Conservation (phyloP, 768 basidiomycete genomes). For the Udeniomyces megalosporus region DNA sequence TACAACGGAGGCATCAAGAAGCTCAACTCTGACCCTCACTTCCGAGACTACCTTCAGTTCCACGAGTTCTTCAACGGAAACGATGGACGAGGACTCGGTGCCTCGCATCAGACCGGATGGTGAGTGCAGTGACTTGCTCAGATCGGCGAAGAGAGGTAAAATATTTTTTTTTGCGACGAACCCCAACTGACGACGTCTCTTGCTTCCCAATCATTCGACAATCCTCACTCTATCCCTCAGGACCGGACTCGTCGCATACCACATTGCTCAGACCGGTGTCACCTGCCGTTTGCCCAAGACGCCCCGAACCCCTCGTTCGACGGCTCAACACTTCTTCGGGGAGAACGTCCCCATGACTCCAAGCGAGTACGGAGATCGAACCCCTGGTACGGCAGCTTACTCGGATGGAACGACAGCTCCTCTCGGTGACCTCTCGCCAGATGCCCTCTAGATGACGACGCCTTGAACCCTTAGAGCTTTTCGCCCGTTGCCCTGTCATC, state of each 20-base stretch:
- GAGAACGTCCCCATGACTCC: too few species aligned
- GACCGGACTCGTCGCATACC: conserved; percentile 79
- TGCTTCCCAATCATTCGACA: neutral
- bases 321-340: conserved; percentile 45
- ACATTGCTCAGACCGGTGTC: conserved; percentile 77
- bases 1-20: conserved; percentile 79
- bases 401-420: conserved; percentile 35
- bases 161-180: conserved; percentile 20
- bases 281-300: conserved; percentile 84
- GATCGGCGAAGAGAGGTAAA: conserved; percentile 22
- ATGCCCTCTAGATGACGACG: conserved; percentile 43
- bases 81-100: conserved; percentile 78
- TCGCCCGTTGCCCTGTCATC: too few species aligned
- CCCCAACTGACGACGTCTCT: too few species aligned
- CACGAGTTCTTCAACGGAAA: conserved; percentile 98
- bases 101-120: conserved; percentile 98
- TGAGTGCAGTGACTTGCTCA: conserved; percentile 30
- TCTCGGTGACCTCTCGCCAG: conserved; percentile 53
- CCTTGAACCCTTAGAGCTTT: too few species aligned
- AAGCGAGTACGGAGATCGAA: conserved; percentile 59
- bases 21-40: conserved; percentile 81
- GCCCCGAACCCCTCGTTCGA: conserved; percentile 73
- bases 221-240: conserved; percentile 33
- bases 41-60: conserved; percentile 93
- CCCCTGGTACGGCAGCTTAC: conserved; percentile 36